Evolutionary conservation across 768 basidiomycete genomes (phyloP), one percentile per base, ranked within the genome.

Genomic region (Boletus tomentosulus): DNA sequence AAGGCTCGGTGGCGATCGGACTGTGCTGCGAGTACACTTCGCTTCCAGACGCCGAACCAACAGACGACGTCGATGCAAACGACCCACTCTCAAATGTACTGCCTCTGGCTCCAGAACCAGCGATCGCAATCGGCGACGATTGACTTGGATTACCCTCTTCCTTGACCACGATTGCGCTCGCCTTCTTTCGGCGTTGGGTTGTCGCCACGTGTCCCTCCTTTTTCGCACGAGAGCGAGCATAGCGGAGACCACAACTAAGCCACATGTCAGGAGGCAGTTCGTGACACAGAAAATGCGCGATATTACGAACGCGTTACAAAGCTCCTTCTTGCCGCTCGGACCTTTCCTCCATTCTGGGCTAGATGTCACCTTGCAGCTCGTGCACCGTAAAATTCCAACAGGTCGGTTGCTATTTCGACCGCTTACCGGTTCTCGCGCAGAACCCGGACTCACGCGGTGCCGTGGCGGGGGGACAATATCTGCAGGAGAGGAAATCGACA

Each of bases 341-440:
- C 92, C 92, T 70, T 94, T 94, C 66, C 92, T 76, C 92, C 92
- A 94, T 69, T 94, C 92, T 0, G 92, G 92, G 64, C 90, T 92
- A 8, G 80, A 78, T 7, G 86, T 90, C 11, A 78, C 85, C 70
- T 85, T 87, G 71, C 92, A 94, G 66, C 87, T 89, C 22, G 83
- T 80, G 69, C 91, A 94, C 61, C 80, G 80, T 54, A 79, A 66
- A 16, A 93, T 75, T 1, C 91, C 91, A 49, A 78, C 76, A 0
- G 91, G 90, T 22, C 90, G 79, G 60, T 86, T 89, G 19, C 85
- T 61, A 19, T 46, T 58, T 24, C 76, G 72, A 30, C 75, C 68
- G 12, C 67, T 69, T 44, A 74, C 73, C 25, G 75, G 71, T 44
- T 83, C 84, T 51, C 80, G 75, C 42, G 71, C 62, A 16, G 78